Percentiles rank a stretch among this genome's conserved stretches.
Conservation (phyloP, 2,329 filamentous ascomycete species). For the Epichloe sibirici region DNA sequence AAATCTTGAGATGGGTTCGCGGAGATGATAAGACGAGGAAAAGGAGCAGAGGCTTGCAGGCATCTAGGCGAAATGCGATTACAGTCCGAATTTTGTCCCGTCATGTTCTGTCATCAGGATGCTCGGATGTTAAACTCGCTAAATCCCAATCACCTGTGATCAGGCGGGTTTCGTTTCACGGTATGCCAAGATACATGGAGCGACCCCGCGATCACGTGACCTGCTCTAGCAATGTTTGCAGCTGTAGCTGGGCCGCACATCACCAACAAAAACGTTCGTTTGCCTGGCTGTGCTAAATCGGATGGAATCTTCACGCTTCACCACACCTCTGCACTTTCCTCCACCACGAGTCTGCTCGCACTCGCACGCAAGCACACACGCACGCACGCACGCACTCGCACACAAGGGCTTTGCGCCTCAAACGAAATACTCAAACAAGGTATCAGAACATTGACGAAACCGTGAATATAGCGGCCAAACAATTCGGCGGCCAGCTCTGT, state of each 20-base stretch:
- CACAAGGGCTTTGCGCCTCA: slow-evolving; percentile 9
- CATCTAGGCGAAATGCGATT: neutral
- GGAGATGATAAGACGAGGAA: neutral
- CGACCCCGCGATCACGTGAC: slow-evolving; percentile 25
- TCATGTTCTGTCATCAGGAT: no score
- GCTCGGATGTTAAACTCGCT: neutral
- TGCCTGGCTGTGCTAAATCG: slow-evolving; percentile 1
- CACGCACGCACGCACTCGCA: no score
- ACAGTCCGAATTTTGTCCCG: no score
- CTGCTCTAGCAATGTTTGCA: slow-evolving; percentile 9
- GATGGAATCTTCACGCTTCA: slow-evolving; percentile 3
- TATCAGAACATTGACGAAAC: neutral
- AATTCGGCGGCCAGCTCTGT: neutral
- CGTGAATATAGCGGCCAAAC: neutral
- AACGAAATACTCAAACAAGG: neutral
- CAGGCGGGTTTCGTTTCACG: no score
- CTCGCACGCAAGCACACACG: slow-evolving; percentile 3
- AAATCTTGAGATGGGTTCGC: neutral
- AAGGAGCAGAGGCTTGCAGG: neutral
- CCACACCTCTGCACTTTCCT: slow-evolving; percentile 4
- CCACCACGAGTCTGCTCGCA: slow-evolving; percentile 5
- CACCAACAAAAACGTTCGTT: slow-evolving; percentile 7
- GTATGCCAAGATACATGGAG: neutral
- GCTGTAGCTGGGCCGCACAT: slow-evolving; percentile 17
- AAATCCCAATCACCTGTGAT: no score